Conservation (phyloP, 371 early-diverging fungal genomes). For the Mycotypha africana region DNA sequence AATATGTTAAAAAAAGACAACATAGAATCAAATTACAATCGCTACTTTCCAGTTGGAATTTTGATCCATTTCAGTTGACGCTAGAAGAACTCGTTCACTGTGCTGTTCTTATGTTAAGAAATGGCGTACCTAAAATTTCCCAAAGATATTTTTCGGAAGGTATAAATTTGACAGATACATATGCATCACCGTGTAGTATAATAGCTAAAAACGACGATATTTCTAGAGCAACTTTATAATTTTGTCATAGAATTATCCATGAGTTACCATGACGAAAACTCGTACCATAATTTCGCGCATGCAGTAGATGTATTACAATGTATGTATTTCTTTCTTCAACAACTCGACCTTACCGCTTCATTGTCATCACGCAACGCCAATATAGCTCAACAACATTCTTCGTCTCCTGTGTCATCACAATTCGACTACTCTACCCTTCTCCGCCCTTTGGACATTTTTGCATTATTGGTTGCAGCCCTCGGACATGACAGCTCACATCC, state of each 20-base stretch:
- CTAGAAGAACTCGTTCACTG: slow-evolving; percentile 63
- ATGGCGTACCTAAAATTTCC: slow-evolving; percentile 43
- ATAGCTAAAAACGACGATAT: neutral
- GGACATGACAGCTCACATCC: slow-evolving; percentile 86
- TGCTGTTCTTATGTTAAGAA: slow-evolving; percentile 60
- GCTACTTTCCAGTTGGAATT: slow-evolving; percentile 60
- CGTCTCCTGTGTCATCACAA: too few species aligned
- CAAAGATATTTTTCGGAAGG: slow-evolving; percentile 46
- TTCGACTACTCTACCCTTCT: slow-evolving; percentile 39
- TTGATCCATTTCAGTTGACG: slow-evolving; percentile 59
- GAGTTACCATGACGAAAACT: slow-evolving; percentile 68
- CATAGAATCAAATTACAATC: slow-evolving; percentile 9
- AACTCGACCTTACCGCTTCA: slow-evolving; percentile 53
- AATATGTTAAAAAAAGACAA: neutral
- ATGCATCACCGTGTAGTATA: neutral
- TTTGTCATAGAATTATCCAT: slow-evolving; percentile 57
- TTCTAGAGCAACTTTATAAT: slow-evolving; percentile 48
- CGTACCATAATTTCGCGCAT: slow-evolving; percentile 83
- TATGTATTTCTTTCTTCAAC: slow-evolving; percentile 63
- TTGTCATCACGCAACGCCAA: too few species aligned
- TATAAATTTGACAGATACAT: neutral
- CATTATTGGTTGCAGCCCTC: slow-evolving; percentile 69
- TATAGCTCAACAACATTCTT: too few species aligned
- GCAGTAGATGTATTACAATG: slow-evolving; percentile 86
- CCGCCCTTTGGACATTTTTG: slow-evolving; percentile 62